phyloP scores from a whole-genome alignment of 108 stramenopile species.

The Aurantiochytrium sp. region DNA sequence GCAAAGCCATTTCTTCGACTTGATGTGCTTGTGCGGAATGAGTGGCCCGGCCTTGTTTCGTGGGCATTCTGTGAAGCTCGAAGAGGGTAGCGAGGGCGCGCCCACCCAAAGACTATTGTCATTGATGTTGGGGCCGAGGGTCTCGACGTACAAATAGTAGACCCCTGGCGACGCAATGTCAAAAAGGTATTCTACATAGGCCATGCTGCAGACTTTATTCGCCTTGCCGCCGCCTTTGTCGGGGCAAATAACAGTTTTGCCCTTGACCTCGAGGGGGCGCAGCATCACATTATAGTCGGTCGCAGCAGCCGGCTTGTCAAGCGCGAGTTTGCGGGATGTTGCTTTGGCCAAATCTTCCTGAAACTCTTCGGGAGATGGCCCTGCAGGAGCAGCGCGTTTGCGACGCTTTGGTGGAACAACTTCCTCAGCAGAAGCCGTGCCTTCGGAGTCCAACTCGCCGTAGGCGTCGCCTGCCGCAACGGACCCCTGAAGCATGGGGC shows the following conservation, averaged over 20 bases:
- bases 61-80: neutral
- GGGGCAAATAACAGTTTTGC: neutral
- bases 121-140: neutral
- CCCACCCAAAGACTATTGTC: constrained; percentile 11
- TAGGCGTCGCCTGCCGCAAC: no score
- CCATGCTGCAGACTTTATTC: neutral
- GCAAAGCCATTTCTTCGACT: constrained; percentile 12
- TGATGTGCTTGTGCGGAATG: constrained; percentile 4
- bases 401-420: neutral
- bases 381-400: neutral
- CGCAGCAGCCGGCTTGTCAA: neutral
- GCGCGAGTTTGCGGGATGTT: neutral
- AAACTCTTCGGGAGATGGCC: neutral
- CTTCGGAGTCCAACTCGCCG: neutral
- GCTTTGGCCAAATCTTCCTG: neutral
- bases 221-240: constrained; percentile 9
- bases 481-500: no score
- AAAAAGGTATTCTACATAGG: constrained; percentile 8
- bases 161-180: neutral
- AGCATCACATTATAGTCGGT: neutral
- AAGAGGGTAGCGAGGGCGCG: neutral
- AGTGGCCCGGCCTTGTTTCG: neutral
- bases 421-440: neutral
- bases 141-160: constrained; percentile 5
- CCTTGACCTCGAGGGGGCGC: neutral